Base-by-base conservation (phyloP, 306 rosid species). In the Malus sieversii region DNA sequence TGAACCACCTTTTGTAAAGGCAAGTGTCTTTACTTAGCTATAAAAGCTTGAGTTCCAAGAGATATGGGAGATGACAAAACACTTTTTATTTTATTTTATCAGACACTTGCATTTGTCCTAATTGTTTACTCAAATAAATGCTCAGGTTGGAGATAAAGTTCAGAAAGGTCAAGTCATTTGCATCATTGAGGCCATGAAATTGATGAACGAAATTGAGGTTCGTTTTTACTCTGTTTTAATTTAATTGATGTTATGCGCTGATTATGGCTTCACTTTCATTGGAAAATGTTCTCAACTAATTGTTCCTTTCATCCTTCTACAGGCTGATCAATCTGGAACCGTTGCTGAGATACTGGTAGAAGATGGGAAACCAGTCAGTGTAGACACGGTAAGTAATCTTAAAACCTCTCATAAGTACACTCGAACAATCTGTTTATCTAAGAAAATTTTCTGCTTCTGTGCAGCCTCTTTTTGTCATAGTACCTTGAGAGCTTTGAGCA, bases 191-290 rank as follows among this genome's bases (percentile, higher is more conserved):
- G 98, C 97, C 77, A 94, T 94, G 98, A 94, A 94, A 82, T 82
- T 94, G 82, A 90, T 94, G 98, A 94, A 94, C 77, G 98, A 94
- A 78, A 90, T 94, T 73, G 98, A 94, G 87, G 98, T 93, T 83
- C 65, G 73, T 7, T 12, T 62, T 38, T 52, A n/a, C 38, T 33
- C 23, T 70, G n/a, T 66, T 59, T 30, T 12, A 40, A 5, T 59
- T 30, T 12, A 40, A 5, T 6, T 1, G 29, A 14, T 60, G 12
- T 40, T 59, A 4, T 59, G 57, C 30, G 20, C n/a, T 20, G 29
- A 73, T 42, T 73, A 3, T 29, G 32, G 77, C 32, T 12, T 7
- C 19, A 5, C 45, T 18, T 44, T 59, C 77, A 42, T 61, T 74
- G 46, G 61, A 65, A 18, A 62, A 2, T 29, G 46, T 62, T 29